A percentile compares a stretch with the other conserved stretches of the same genome.
Conservation (phyloP, 2,329 filamentous ascomycete genomes). For the Onygenales sp. region DNA sequence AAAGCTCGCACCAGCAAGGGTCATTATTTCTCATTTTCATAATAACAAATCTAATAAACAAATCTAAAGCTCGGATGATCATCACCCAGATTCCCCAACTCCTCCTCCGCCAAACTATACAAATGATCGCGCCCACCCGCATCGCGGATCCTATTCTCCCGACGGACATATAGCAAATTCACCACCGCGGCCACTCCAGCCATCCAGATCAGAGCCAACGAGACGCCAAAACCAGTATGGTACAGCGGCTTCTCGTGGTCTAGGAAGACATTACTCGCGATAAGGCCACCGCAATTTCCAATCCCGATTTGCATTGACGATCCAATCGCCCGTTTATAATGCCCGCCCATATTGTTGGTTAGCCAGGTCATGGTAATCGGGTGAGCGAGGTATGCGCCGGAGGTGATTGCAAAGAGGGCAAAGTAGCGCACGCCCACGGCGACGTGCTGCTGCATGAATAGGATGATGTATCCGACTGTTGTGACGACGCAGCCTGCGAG, state of each 20-base stretch:
- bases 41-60: conserved; percentile 16
- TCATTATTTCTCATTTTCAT: no score
- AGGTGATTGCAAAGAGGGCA: conserved; percentile 45
- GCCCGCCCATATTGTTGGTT: conserved; percentile 47
- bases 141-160: conserved; percentile 27
- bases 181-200: no score
- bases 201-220: no score
- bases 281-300: conserved; percentile 24
- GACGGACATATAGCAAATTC: conserved; percentile 7
- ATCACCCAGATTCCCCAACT: conserved; percentile 29
- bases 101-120: conserved; percentile 22
- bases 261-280: conserved; percentile 26
- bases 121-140: conserved; percentile 26
- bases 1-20: no score
- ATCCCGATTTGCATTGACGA: conserved; percentile 42
- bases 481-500: conserved; percentile 42
- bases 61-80: conserved; percentile 30
- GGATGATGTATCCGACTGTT: conserved; percentile 46
- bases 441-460: conserved; percentile 40
- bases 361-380: conserved; percentile 49
- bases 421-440: conserved; percentile 44
- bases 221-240: conserved; percentile 32
- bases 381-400: conserved; percentile 46
- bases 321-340: conserved; percentile 48
- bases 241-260: conserved; percentile 19